Evolutionary conservation across 768 basidiomycete genomes (phyloP).

Genomic region (Mycena latifolia): DNA sequence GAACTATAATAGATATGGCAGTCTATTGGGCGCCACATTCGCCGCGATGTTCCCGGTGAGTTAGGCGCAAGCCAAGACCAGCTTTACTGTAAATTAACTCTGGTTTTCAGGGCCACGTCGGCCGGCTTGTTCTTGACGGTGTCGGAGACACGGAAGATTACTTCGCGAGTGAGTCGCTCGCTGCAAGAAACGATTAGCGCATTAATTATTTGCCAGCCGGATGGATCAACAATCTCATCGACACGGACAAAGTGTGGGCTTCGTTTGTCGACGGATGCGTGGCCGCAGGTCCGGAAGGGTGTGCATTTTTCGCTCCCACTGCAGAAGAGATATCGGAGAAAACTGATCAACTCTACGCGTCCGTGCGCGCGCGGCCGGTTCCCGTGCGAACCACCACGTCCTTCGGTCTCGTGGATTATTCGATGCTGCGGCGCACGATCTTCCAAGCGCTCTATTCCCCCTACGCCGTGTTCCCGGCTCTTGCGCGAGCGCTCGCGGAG

Average conservation of each 20-base stretch:
- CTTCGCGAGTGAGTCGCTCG: constrained; percentile 17
- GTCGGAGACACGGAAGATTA: constrained; percentile 26
- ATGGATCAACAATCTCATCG: constrained; percentile 29
- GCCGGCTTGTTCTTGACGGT: constrained; percentile 32
- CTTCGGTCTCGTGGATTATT: constrained; percentile 55
- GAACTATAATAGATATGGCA: constrained; percentile 25
- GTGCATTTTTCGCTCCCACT: constrained; percentile 54
- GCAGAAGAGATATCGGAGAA: constrained; percentile 49
- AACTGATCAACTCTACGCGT: constrained; percentile 47
- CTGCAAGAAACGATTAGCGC: neutral
- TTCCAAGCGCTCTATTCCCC: constrained; percentile 53
- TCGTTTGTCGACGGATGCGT: constrained; percentile 52
- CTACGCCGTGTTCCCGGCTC: constrained; percentile 45
- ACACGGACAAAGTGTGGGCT: constrained; percentile 51
- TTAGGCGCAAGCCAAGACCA: neutral
- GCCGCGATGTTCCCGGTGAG: constrained; percentile 35
- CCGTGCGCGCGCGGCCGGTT: constrained; percentile 47
- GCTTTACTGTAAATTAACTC: neutral
- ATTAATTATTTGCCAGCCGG: neutral
- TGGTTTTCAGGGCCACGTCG: constrained; percentile 27
- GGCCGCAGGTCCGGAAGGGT: constrained; percentile 49
- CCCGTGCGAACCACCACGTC: constrained; percentile 44
- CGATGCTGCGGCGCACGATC: constrained; percentile 41
- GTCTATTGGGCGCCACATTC: constrained; percentile 32
- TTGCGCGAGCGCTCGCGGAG: constrained; percentile 51